Conservation (phyloP, 163 green algal species). For the Volvox carteri region DNA sequence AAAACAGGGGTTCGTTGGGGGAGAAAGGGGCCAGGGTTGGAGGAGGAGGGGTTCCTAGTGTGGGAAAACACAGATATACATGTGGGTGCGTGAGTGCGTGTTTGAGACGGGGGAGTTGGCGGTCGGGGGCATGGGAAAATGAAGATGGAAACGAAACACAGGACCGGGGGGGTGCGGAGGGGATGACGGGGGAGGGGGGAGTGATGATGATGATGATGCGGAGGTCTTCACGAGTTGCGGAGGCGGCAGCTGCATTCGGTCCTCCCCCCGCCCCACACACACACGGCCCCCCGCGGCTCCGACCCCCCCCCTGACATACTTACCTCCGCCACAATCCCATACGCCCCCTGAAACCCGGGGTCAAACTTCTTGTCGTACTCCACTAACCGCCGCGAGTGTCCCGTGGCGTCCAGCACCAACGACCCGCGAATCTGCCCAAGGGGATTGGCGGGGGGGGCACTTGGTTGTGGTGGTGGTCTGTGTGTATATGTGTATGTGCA, state of each 20-base stretch:
- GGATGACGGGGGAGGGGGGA: not conserved
- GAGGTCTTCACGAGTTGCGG: too few relatives aligned
- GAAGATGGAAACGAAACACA: too few relatives aligned
- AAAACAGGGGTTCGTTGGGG: not conserved
- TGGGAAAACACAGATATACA: too few relatives aligned
- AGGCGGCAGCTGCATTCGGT: too few relatives aligned
- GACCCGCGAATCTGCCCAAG: constrained; percentile 65
- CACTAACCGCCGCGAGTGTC: constrained; percentile 90
- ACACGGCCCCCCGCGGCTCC: too few relatives aligned
- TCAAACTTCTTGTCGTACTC: constrained; percentile 93
- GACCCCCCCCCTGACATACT: too few relatives aligned
- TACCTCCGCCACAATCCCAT: constrained; percentile 88
- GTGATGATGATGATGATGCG: too few relatives aligned
- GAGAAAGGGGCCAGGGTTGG: not conserved
- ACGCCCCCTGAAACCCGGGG: constrained; percentile 94
- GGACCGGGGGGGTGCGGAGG: too few relatives aligned
- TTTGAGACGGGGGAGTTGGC: too few relatives aligned
- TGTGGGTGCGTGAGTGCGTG: too few relatives aligned
- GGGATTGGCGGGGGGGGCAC: not conserved
- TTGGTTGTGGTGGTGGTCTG: not conserved
- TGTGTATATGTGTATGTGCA: not conserved
- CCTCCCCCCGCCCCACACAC: too few relatives aligned
- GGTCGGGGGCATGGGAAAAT: too few relatives aligned
- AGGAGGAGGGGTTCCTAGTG: not conserved
- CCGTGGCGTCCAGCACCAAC: constrained; percentile 90